These are phyloP conservation scores for Curvularia hawaiiensis DNA, from an alignment of 2,329 filamentous ascomycete species.

Conservation along the genomic window DNA sequence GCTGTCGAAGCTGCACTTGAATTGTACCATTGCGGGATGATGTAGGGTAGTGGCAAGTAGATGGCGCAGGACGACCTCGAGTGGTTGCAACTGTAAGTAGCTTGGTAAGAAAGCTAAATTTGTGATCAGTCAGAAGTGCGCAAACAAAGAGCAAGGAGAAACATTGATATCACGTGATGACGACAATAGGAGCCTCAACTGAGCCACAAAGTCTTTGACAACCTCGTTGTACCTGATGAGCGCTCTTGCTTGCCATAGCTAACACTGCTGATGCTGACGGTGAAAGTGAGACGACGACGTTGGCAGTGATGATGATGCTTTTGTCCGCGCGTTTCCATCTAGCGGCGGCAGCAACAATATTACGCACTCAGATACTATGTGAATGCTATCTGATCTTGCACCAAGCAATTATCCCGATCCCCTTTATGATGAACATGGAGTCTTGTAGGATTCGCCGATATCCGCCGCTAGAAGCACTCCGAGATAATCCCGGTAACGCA, in stretches of 20 bases:
- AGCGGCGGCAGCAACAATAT: background rate
- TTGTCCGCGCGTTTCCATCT: background rate
- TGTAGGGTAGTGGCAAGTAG: background rate
- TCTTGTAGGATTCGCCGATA: background rate
- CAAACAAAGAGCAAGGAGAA: background rate
- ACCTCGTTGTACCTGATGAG: background rate
- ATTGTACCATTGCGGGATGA: background rate
- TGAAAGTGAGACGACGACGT: slow-evolving; percentile 11
- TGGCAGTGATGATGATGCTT: background rate
- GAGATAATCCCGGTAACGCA: background rate
- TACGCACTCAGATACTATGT: background rate
- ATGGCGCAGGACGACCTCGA: background rate
- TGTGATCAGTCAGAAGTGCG: background rate
- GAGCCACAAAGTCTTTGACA: background rate
- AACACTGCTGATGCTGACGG: slow-evolving; percentile 5
- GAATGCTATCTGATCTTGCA: background rate
- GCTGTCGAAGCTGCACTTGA: slow-evolving; percentile 1
- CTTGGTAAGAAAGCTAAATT: background rate
- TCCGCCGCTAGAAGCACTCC: background rate
- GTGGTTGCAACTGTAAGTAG: background rate
- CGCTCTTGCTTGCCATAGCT: background rate
- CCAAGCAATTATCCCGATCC: background rate
- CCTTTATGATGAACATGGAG: background rate
- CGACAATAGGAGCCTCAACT: slow-evolving; percentile 4
- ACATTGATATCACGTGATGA: background rate